Conservation (phyloP, 805 yeast species). For the Pachysolen tannophilus region DNA sequence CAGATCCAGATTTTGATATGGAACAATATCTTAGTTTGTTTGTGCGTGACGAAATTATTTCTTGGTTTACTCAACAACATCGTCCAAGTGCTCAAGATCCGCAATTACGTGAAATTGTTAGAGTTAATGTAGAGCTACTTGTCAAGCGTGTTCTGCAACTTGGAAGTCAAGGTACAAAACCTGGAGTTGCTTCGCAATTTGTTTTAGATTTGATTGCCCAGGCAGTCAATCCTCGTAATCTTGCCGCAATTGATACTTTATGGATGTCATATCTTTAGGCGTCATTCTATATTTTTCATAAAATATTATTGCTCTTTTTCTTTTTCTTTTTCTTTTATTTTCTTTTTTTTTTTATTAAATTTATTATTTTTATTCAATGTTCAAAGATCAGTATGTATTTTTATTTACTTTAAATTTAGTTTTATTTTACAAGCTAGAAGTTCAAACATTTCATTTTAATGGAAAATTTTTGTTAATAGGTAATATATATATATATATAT, state of each 20-base stretch:
- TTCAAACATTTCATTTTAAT: no score
- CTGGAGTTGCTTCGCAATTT: conserved; percentile 78
- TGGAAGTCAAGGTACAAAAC: conserved; percentile 34
- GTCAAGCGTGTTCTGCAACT: conserved; percentile 72
- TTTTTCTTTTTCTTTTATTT: no score
- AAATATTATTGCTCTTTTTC: neutral
- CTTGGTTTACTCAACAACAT: conserved; percentile 90
- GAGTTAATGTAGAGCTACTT: conserved; percentile 79
- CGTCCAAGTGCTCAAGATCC: conserved; percentile 77
- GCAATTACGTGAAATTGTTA: conserved; percentile 79
- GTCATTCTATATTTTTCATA: no score
- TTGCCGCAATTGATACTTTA: conserved; percentile 84
- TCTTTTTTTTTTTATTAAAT: no score
- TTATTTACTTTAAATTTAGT: no score
- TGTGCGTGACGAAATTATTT: conserved; percentile 89
- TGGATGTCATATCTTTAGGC: conserved; percentile 94
- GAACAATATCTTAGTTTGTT: conserved; percentile 89
- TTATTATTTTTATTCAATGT: no score
- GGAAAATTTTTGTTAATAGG: no score
- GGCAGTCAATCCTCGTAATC: conserved; percentile 90
- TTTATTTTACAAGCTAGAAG: no score
- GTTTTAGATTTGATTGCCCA: conserved; percentile 85
- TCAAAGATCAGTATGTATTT: no score
- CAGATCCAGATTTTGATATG: conserved; percentile 88
- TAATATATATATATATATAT: no score